These are phyloP conservation scores for Aegilops tauschii DNA, from an alignment of 176 grass and related monocot genomes.

Conservation along the genomic window DNA sequence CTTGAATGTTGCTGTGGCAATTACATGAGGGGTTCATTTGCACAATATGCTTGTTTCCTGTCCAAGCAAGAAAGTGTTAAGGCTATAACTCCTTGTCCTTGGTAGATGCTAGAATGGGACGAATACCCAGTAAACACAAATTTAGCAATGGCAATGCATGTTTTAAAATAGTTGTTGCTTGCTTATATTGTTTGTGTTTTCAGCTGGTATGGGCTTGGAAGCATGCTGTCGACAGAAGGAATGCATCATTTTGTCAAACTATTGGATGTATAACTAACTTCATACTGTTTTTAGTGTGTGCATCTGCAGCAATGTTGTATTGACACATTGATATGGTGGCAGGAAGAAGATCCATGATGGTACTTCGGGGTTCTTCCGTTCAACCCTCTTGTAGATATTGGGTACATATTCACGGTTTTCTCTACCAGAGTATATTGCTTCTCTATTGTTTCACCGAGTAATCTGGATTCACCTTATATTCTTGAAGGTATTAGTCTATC, in stretches of 20 bases:
- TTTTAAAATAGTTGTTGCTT: not conserved
- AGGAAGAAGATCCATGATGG: conserved; percentile 75
- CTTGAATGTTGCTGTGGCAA: no score
- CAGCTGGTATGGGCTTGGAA: conserved; percentile 92
- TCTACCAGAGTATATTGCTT: conserved; percentile 15
- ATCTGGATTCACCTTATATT: not conserved
- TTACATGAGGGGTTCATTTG: no score
- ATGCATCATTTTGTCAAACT: conserved; percentile 99
- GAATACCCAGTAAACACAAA: no score
- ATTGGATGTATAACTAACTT: conserved; percentile 66
- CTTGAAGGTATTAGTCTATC: conserved; percentile 4
- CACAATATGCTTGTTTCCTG: no score
- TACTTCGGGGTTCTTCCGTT: no score
- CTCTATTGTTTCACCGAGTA: not conserved
- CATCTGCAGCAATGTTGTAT: conserved; percentile 8
- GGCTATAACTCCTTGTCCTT: no score
- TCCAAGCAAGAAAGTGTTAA: no score
- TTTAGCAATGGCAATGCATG: not conserved
- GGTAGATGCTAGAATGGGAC: no score
- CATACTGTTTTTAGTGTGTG: conserved; percentile 6
- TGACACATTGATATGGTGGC: conserved; percentile 14
- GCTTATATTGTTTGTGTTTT: conserved; percentile 27
- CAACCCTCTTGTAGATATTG: not conserved
- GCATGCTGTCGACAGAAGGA: conserved; percentile 73
- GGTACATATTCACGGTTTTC: not conserved